Conservation (phyloP, 192 early-diverging fungal species). For the Radiomyces spectabilis region DNA sequence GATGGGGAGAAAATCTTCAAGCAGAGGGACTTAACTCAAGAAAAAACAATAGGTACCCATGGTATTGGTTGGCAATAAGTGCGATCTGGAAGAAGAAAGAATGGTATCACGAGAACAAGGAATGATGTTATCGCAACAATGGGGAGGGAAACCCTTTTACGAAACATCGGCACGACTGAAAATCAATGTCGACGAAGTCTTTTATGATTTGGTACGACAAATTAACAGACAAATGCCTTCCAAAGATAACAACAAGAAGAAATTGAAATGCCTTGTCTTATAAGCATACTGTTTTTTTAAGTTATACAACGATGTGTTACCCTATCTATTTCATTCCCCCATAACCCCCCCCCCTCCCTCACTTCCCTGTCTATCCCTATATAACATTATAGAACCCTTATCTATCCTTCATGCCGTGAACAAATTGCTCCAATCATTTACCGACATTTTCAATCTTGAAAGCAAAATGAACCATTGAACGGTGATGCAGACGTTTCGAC, state of each 20-base stretch:
- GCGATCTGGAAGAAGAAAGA: slow-evolving; percentile 74
- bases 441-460: too few species aligned
- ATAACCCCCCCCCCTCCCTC: too few species aligned
- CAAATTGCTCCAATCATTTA: too few species aligned
- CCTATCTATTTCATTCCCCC: too few species aligned
- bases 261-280: slow-evolving; percentile 26
- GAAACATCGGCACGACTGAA: slow-evolving; percentile 85
- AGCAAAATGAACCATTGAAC: too few species aligned
- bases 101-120: slow-evolving; percentile 63
- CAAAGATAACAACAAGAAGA: slow-evolving; percentile 40
- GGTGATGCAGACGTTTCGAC: too few species aligned
- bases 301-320: too few species aligned
- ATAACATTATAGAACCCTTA: too few species aligned
- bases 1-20: neutral
- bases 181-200: slow-evolving; percentile 88
- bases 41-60: slow-evolving; percentile 58
- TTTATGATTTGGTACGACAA: slow-evolving; percentile 84
- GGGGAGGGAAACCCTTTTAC: slow-evolving; percentile 65
- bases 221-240: slow-evolving; percentile 78
- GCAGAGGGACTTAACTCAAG: neutral
- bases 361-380: too few species aligned
- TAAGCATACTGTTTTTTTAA: slow-evolving; percentile 2
- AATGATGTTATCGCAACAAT: slow-evolving; percentile 51
- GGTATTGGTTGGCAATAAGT: slow-evolving; percentile 90
- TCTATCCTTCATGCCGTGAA: too few species aligned